Percentiles rank a stretch among this genome's conserved stretches.
Evolutionary conservation across 2,329 filamentous ascomycete genomes (phyloP).

Genomic region (Fusarium brachygibbosum): DNA sequence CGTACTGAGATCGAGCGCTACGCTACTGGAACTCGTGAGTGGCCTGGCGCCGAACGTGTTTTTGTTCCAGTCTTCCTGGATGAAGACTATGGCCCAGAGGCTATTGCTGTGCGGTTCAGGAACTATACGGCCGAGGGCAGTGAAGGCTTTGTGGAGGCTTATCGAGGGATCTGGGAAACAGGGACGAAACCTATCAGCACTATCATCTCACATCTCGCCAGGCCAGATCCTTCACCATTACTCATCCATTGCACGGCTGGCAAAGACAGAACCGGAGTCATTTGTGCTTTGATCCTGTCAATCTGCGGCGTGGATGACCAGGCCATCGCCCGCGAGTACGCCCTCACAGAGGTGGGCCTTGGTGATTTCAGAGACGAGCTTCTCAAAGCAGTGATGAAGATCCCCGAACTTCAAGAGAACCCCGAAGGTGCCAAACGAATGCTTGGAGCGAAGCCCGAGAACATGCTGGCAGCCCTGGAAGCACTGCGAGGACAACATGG

Average conservation of each 20-base stretch:
- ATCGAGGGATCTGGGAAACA: constrained; percentile 70
- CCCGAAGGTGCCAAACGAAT: constrained; percentile 60
- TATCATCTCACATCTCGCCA: constrained; percentile 68
- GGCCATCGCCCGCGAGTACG: constrained; percentile 76
- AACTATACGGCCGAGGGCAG: constrained; percentile 69
- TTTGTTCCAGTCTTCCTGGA: constrained; percentile 76
- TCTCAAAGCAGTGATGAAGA: constrained; percentile 62
- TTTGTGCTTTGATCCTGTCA: constrained; percentile 74
- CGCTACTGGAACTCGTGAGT: constrained; percentile 50
- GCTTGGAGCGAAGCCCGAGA: constrained; percentile 62
- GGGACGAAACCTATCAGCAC: constrained; percentile 65
- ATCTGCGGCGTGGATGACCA: constrained; percentile 73
- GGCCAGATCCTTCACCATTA: constrained; percentile 60
- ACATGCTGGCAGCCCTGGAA: constrained; percentile 63
- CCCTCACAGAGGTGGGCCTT: constrained; percentile 74
- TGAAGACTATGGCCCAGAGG: constrained; percentile 72
- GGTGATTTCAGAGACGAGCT: constrained; percentile 65
- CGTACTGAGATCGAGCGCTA: constrained; percentile 67
- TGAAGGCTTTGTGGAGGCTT: constrained; percentile 74
- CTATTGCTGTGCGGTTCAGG: constrained; percentile 70
- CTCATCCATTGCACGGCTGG: constrained; percentile 82
- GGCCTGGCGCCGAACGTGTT: constrained; percentile 61
- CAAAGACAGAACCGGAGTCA: constrained; percentile 81
- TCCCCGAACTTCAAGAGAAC: constrained; percentile 64
- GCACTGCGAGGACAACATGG: constrained; percentile 73